Conservation (phyloP, 2,329 filamentous ascomycete genomes). For the Colletotrichum spinosum region DNA sequence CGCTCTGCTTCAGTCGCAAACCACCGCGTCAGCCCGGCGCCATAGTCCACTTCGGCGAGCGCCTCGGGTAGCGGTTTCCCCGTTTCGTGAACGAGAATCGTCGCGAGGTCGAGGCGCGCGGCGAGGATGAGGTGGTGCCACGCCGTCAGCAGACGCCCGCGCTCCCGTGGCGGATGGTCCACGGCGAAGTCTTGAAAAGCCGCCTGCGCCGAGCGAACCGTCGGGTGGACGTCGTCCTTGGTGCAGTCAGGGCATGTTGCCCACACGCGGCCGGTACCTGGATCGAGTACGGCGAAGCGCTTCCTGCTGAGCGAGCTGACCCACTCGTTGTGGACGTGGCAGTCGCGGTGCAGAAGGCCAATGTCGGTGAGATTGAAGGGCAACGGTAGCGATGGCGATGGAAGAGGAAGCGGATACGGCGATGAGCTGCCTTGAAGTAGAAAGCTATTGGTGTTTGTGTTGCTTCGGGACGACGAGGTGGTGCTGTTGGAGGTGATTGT, state of each 20-base stretch:
- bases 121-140: slow-evolving; percentile 52
- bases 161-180: slow-evolving; percentile 49
- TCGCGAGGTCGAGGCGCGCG: slow-evolving; percentile 52
- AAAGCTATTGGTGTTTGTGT: slow-evolving; percentile 22
- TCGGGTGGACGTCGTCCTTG: slow-evolving; percentile 52
- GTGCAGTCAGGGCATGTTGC: slow-evolving; percentile 61
- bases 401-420: neutral
- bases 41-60: slow-evolving; percentile 67
- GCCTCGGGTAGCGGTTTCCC: slow-evolving; percentile 69
- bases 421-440: slow-evolving; percentile 8
- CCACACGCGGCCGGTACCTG: slow-evolving; percentile 62
- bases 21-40: slow-evolving; percentile 65
- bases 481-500: slow-evolving; percentile 22
- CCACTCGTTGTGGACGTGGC: slow-evolving; percentile 62
- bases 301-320: slow-evolving; percentile 56
- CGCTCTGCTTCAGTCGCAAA: slow-evolving; percentile 64
- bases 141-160: slow-evolving; percentile 48
- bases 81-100: slow-evolving; percentile 59
- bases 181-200: slow-evolving; percentile 54
- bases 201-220: slow-evolving; percentile 49
- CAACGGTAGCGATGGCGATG: slow-evolving; percentile 36
- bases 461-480: slow-evolving; percentile 7
- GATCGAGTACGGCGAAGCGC: slow-evolving; percentile 65
- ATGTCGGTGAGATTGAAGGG: slow-evolving; percentile 59
- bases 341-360: slow-evolving; percentile 60